Conservation (phyloP, 805 yeast genomes). For the Myxozyma neotropica region DNA sequence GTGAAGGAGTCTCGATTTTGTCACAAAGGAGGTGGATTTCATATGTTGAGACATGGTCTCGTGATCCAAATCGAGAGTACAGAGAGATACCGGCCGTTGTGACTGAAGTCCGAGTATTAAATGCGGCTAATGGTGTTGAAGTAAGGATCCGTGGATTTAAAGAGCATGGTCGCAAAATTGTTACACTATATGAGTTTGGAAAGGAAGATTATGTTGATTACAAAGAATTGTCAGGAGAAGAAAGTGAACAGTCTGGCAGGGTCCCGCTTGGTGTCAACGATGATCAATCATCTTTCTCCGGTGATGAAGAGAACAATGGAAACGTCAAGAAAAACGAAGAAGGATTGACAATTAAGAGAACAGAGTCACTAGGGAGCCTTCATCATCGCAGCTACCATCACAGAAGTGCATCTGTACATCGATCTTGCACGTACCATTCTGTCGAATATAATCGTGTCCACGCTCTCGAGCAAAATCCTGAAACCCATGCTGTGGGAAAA, state of each 20-base stretch:
- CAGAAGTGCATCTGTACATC: slow-evolving; percentile 4
- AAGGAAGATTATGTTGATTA: slow-evolving; percentile 17
- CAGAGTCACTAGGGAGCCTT: slow-evolving; percentile 8
- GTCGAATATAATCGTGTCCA: slow-evolving; percentile 2
- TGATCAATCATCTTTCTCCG: background rate
- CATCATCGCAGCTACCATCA: background rate
- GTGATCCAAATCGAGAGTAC: slow-evolving; percentile 31
- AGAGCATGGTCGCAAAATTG: slow-evolving; percentile 30
- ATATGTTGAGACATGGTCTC: slow-evolving; percentile 54
- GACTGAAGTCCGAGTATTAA: slow-evolving; percentile 29
- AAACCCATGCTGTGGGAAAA: slow-evolving; percentile 2
- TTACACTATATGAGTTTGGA: slow-evolving; percentile 21
- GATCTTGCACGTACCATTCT: slow-evolving; percentile 13
- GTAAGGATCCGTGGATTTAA: slow-evolving; percentile 31
- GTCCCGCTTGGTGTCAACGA: slow-evolving; percentile 3
- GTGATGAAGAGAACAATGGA: background rate
- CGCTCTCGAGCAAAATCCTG: background rate
- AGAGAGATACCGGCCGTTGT: slow-evolving; percentile 31
- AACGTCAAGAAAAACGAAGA: background rate
- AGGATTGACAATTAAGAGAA: background rate
- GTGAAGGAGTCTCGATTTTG: slow-evolving; percentile 68
- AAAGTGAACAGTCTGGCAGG: background rate
- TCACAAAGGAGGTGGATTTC: slow-evolving; percentile 69
- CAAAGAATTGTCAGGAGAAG: background rate
- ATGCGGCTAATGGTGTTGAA: slow-evolving; percentile 35